phyloP scores from a whole-genome alignment of 2,329 filamentous ascomycete genomes.

The Lachnellula occidentalis region DNA sequence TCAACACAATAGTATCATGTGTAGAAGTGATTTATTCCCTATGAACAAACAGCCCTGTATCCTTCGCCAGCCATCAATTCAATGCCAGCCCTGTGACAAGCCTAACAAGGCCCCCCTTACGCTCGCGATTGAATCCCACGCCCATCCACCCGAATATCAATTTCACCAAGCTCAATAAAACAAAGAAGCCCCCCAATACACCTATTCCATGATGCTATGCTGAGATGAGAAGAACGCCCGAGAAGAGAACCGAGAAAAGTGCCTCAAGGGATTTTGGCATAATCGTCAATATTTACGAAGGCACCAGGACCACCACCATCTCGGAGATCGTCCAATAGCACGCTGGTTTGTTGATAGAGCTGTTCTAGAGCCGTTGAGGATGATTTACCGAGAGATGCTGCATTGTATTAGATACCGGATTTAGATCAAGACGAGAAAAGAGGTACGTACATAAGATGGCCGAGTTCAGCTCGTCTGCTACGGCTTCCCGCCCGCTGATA shows the following conservation, averaged over 20 bases:
- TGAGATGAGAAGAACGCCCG: conserved; percentile 11
- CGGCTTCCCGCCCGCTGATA: conserved; percentile 63
- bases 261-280: conserved; percentile 27
- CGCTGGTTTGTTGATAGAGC: conserved; percentile 79
- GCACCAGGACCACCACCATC: conserved; percentile 75
- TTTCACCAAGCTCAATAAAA: background rate
- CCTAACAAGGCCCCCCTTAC: background rate
- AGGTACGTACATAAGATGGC: conserved; percentile 63
- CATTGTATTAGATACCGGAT: conserved; percentile 21
- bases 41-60: no score
- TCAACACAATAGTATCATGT: no score
- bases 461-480: conserved; percentile 91
- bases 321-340: conserved; percentile 75
- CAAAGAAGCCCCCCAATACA: conserved; percentile 9
- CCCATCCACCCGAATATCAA: background rate
- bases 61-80: background rate
- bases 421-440: background rate
- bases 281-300: conserved; percentile 66
- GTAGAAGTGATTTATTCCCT: no score
- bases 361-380: conserved; percentile 80
- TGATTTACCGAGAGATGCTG: conserved; percentile 86
- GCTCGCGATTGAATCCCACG: background rate
- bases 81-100: background rate
- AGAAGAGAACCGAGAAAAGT: conserved; percentile 5
- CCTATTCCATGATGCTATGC: conserved; percentile 21